Percentiles rank a stretch among this genome's conserved stretches.
Evolutionary conservation across 2,329 filamentous ascomycete genomes (phyloP).

Genomic region (Aspergillus sp.): DNA sequence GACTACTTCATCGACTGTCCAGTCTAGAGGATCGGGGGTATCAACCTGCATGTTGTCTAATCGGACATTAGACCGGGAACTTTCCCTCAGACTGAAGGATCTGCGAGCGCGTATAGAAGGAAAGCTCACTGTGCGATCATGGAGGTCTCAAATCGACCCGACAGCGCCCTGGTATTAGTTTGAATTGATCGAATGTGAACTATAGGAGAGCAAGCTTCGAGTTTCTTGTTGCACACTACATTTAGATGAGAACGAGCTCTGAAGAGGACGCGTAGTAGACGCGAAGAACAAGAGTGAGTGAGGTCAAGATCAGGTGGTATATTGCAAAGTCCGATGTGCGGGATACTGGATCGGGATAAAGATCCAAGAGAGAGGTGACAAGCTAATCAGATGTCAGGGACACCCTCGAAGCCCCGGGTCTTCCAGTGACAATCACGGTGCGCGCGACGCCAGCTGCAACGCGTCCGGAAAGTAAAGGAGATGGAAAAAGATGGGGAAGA

Average conservation of each 20-base stretch:
- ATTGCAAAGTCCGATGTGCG: neutral
- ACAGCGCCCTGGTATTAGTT: neutral
- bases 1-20: constrained; percentile 68
- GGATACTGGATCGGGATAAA: neutral
- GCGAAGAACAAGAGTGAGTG: neutral
- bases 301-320: neutral
- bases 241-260: neutral
- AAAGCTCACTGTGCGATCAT: neutral
- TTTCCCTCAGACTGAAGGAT: neutral
- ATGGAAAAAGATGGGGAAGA: neutral
- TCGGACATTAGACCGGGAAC: neutral
- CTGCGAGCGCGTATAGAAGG: neutral
- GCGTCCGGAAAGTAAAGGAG: neutral
- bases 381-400: neutral
- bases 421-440: neutral
- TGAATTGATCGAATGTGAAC: neutral
- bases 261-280: neutral
- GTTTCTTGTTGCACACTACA: neutral
- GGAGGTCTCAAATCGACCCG: neutral
- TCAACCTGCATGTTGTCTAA: constrained; percentile 24
- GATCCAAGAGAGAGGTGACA: neutral
- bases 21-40: constrained; percentile 67
- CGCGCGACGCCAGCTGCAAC: too few relatives aligned
- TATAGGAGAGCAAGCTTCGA: neutral
- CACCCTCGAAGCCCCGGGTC: neutral